A percentile compares a stretch with the other conserved stretches of the same genome.
These are phyloP conservation scores for Xylaria sp. DNA, from an alignment of 2,329 filamentous ascomycete species.

Conservation along the genomic window DNA sequence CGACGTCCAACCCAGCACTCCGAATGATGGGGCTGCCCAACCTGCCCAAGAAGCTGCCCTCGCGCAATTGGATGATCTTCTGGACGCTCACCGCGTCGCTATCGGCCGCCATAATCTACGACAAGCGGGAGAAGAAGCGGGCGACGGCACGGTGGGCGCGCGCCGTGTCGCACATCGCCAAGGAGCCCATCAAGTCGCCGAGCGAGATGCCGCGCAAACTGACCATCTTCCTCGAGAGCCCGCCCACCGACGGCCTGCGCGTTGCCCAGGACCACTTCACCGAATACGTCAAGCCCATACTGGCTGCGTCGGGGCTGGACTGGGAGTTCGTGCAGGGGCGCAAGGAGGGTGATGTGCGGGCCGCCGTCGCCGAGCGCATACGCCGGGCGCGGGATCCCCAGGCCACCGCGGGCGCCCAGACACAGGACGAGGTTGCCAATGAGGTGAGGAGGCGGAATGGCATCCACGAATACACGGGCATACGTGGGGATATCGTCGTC, in stretches of 20 bases:
- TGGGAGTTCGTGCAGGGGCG: constrained; percentile 96
- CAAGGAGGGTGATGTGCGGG: constrained; percentile 91
- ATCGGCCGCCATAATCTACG: constrained; percentile 85
- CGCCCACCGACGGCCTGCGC: constrained; percentile 86
- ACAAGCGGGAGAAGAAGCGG: constrained; percentile 88
- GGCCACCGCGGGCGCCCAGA: constrained; percentile 56
- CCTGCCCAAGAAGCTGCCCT: constrained; percentile 85
- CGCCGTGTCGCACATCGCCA: constrained; percentile 84
- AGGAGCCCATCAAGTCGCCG: constrained; percentile 74
- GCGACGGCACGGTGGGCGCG: constrained; percentile 88
- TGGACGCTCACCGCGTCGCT: constrained; percentile 81
- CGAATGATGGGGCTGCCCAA: constrained; percentile 87
- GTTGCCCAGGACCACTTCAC: constrained; percentile 94
- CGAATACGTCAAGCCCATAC: constrained; percentile 92
- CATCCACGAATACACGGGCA: constrained; percentile 76
- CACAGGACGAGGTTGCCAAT: constrained; percentile 70
- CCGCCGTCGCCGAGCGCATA: constrained; percentile 86
- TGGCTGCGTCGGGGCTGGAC: constrained; percentile 89
- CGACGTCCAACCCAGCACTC: constrained; percentile 75
- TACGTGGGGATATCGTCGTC: constrained; percentile 86
- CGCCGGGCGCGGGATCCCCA: constrained; percentile 73
- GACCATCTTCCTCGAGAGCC: constrained; percentile 85
- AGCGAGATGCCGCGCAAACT: constrained; percentile 83
- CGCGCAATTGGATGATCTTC: constrained; percentile 98
- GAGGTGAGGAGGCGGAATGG: constrained; percentile 73